Evolutionary conservation across 2,329 filamentous ascomycete species (phyloP), one percentile per base, ranked within the genome.

Genomic region (Emergomyces pasteurianus): DNA sequence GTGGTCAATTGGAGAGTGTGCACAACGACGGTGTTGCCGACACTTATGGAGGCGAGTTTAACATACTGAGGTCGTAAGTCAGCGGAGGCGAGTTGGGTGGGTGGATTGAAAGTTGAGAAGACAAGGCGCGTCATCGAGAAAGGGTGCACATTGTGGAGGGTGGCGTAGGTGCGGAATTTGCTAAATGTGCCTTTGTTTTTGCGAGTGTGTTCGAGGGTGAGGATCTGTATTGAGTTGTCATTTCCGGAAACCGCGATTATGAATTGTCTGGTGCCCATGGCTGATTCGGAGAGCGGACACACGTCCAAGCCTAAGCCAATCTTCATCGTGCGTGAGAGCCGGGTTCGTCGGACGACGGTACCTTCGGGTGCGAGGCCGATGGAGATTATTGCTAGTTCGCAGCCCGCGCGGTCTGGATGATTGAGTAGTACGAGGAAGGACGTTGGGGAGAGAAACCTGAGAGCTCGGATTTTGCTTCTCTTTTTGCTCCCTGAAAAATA

Each of bases 241-340:
- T 88, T 87, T 9, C 87, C 87, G 2, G 89, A 88, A 16, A 95
- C 84, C 7, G 91, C 92, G 65, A 96, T 81, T 54, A 88, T 83
- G 65, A 90, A 88, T 74, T 96, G 90, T 54, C 86, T 83, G 62
- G 88, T 85, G 58, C 82, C 83, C 58, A 84, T 77, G 0, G 80
- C 75, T 5, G 79, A 73, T 7, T 82, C 76, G 10, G 82, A 80
- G 10, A 96, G 80, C 61, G 86, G 84, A 62, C 85, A 85, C 57
- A 92, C 84, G 58, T 94, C 89, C 58, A 97, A 79, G 10, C 88
- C 87, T 0, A 89, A 88, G 3, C 89, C 88, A 60, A 89, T 86
- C 61, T 86, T 86, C 63, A 94, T 83, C 60, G 80, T 80, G 59
- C 79, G 82, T 18, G 89, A 85, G 40, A 96, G 80, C 60, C 79